phyloP scores from a whole-genome alignment of 768 basidiomycete genomes.

The Coprinopsis cinerea region DNA sequence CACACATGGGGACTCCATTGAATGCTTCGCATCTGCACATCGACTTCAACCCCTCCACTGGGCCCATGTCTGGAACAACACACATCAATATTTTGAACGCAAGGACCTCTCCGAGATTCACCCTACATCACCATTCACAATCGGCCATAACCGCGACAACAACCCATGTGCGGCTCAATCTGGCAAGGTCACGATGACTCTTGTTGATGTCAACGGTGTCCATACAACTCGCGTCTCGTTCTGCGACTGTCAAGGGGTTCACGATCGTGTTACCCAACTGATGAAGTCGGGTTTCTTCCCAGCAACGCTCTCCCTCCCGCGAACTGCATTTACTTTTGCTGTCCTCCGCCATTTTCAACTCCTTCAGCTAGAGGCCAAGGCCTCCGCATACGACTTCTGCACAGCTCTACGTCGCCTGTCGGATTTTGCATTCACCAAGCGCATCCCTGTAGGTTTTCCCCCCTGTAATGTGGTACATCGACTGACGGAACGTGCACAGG shows the following conservation, averaged over 20 bases:
- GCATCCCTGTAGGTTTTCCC: no score
- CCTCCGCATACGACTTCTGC: constrained; percentile 19
- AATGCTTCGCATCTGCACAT: no score
- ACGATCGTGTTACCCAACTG: not conserved
- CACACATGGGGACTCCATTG: no score
- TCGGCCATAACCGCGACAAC: no score
- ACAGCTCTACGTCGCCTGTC: constrained; percentile 16
- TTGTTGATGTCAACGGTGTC: constrained; percentile 4
- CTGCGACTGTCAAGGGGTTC: not conserved
- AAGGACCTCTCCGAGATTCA: no score
- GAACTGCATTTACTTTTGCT: constrained; percentile 6
- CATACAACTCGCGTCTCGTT: not conserved
- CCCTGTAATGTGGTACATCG: no score
- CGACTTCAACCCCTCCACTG: no score
- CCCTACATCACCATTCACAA: no score
- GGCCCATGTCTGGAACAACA: no score
- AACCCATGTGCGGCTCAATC: no score
- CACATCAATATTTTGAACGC: no score
- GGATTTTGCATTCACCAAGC: constrained; percentile 16
- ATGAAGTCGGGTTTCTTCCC: not conserved
- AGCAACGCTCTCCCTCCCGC: not conserved
- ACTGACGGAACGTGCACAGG: no score
- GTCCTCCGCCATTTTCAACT: constrained; percentile 18
- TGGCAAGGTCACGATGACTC: not conserved
- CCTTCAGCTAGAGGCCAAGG: constrained; percentile 19